Percentiles rank a stretch among this genome's conserved stretches.
Evolutionary conservation across 2,329 filamentous ascomycete species (phyloP).

Genomic region (Reticulascus tulasneorum): DNA sequence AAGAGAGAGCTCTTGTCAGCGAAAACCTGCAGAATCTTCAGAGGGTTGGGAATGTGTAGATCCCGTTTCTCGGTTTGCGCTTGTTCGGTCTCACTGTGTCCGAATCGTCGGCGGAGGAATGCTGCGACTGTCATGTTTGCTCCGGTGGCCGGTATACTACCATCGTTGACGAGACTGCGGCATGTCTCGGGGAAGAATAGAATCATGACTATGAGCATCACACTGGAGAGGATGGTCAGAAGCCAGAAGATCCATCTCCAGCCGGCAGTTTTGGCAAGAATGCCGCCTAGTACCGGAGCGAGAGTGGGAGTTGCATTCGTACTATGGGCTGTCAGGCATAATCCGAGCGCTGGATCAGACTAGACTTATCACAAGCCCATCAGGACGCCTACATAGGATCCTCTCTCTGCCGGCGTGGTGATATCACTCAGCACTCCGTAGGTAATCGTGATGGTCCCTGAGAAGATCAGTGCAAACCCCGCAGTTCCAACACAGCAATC

Average conservation of each 20-base stretch:
- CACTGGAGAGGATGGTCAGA: conserved; percentile 36
- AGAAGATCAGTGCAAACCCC: no score
- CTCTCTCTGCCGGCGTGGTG: conserved; percentile 52
- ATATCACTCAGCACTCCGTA: conserved; percentile 55
- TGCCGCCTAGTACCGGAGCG: conserved; percentile 49
- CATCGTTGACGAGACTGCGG: conserved; percentile 30
- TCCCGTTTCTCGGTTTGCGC: not conserved
- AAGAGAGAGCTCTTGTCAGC: not conserved
- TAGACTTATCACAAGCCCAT: conserved; percentile 23
- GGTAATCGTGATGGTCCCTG: conserved; percentile 33
- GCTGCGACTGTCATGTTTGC: not conserved
- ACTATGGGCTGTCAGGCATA: not conserved
- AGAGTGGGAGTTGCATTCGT: conserved; percentile 22
- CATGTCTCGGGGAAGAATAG: conserved; percentile 43
- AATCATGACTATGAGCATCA: conserved; percentile 33
- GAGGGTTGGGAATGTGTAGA: not conserved
- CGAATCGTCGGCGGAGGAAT: no score
- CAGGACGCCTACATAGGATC: conserved; percentile 48
- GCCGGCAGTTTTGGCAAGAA: conserved; percentile 44
- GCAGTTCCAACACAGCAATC: no score
- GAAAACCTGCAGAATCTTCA: not conserved
- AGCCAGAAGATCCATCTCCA: conserved; percentile 56
- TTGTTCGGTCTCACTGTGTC: not conserved
- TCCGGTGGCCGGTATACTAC: not conserved
- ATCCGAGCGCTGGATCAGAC: not conserved